These are phyloP conservation scores for Puccinia novopanici DNA, from an alignment of 1,284 basidiomycete species.

Conservation along the genomic window DNA sequence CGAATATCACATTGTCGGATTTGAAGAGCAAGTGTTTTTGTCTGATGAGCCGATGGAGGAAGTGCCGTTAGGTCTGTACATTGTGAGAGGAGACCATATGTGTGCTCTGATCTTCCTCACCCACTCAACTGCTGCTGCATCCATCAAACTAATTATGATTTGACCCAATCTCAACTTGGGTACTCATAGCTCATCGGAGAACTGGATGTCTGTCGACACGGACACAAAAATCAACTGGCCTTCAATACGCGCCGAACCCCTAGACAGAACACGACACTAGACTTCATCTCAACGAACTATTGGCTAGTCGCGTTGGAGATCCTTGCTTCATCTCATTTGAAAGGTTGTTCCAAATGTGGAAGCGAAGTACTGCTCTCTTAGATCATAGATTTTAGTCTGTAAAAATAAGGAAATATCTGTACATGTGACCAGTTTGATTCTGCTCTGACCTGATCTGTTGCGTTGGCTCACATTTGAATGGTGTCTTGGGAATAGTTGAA, in stretches of 20 bases:
- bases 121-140: neutral
- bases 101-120: too few relatives aligned
- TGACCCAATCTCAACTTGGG: constrained; percentile 21
- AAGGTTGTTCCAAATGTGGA: too few relatives aligned
- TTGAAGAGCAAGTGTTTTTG: constrained; percentile 85
- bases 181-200: constrained; percentile 78
- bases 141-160: neutral
- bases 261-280: constrained; percentile 61
- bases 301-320: too few relatives aligned
- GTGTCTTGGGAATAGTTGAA: too few relatives aligned
- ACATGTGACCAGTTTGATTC: too few relatives aligned
- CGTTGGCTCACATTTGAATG: too few relatives aligned
- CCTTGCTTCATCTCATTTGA: too few relatives aligned
- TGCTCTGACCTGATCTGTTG: too few relatives aligned
- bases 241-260: constrained; percentile 81
- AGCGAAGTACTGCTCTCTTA: too few relatives aligned
- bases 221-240: constrained; percentile 78
- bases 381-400: too few relatives aligned
- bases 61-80: constrained; percentile 89
- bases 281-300: too few relatives aligned
- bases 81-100: constrained; percentile 98
- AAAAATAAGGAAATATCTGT: too few relatives aligned
- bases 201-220: constrained; percentile 77
- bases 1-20: constrained; percentile 87
- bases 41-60: constrained; percentile 89